phyloP scores from a whole-genome alignment of 768 basidiomycete species.

The Heimioporus sp. region DNA sequence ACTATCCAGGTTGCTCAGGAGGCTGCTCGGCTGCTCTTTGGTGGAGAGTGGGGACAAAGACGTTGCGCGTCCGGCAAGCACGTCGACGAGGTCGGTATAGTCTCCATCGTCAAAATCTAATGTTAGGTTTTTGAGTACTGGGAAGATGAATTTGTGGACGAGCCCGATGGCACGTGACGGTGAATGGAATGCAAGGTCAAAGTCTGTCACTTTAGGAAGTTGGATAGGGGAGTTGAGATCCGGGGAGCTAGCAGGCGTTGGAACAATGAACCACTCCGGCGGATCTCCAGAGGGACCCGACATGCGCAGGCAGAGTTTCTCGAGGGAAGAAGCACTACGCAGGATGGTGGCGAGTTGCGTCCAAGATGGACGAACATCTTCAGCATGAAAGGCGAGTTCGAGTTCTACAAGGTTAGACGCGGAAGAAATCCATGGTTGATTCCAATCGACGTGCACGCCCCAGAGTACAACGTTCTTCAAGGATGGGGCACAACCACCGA shows the following conservation, averaged over 20 bases:
- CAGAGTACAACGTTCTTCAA: constrained; percentile 51
- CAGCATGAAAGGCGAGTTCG: constrained; percentile 60
- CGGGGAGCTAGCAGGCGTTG: constrained; percentile 12
- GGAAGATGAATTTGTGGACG: constrained; percentile 30
- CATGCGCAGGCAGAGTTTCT: constrained; percentile 47
- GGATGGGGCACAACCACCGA: constrained; percentile 52
- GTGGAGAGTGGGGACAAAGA: constrained; percentile 32
- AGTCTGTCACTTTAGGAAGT: constrained; percentile 25
- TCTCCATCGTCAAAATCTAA: constrained; percentile 60
- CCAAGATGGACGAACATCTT: constrained; percentile 63
- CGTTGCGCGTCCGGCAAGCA: constrained; percentile 33
- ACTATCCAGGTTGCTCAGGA: constrained; percentile 45
- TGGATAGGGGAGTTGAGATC: constrained; percentile 31
- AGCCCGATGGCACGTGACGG: constrained; percentile 38
- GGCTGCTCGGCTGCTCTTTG: constrained; percentile 32
- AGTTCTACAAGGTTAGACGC: constrained; percentile 42
- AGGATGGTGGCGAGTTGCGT: constrained; percentile 52
- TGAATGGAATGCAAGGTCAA: constrained; percentile 52
- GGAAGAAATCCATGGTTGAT: constrained; percentile 33
- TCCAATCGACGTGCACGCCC: constrained; percentile 75
- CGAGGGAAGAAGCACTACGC: constrained; percentile 49
- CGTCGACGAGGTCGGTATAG: constrained; percentile 46
- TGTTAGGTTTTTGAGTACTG: constrained; percentile 35
- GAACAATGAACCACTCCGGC: constrained; percentile 33
- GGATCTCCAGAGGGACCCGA: constrained; percentile 55